Evolutionary conservation across 2,329 filamentous ascomycete species (phyloP).

Genomic region (Colletotrichum melonis): DNA sequence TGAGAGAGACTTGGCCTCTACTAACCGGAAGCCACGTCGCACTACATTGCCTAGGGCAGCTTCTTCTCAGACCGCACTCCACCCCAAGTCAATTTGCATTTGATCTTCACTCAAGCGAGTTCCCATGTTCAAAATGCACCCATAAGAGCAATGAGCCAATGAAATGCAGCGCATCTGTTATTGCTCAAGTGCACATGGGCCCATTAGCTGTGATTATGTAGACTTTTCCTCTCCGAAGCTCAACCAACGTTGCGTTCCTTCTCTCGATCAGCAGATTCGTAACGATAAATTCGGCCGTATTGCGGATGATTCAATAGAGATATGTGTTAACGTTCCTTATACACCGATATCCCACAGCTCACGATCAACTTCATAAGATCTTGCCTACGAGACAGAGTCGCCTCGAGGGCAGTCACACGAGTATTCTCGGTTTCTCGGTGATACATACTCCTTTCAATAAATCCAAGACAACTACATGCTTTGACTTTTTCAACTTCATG

Average conservation of each 20-base stretch:
- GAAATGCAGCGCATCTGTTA: background rate
- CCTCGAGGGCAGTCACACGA: background rate
- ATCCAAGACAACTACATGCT: background rate
- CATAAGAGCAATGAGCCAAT: background rate
- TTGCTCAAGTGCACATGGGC: background rate
- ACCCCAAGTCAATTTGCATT: background rate
- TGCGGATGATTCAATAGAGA: background rate
- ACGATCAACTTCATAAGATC: background rate
- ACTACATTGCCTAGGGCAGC: background rate
- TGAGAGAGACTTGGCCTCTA: background rate
- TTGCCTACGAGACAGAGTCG: background rate
- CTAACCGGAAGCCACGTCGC: background rate
- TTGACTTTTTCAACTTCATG: background rate
- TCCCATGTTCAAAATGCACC: too few species aligned
- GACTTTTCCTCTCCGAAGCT: background rate
- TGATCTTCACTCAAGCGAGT: background rate
- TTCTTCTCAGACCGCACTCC: background rate
- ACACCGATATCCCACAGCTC: background rate
- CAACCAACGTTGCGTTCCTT: background rate
- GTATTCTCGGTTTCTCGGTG: background rate
- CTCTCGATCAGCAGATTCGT: background rate
- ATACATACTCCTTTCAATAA: background rate
- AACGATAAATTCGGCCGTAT: background rate
- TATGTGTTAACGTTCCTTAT: background rate
- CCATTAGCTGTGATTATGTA: background rate